phyloP scores from a whole-genome alignment of 768 basidiomycete genomes.

The Podaxis mareebaensis region DNA sequence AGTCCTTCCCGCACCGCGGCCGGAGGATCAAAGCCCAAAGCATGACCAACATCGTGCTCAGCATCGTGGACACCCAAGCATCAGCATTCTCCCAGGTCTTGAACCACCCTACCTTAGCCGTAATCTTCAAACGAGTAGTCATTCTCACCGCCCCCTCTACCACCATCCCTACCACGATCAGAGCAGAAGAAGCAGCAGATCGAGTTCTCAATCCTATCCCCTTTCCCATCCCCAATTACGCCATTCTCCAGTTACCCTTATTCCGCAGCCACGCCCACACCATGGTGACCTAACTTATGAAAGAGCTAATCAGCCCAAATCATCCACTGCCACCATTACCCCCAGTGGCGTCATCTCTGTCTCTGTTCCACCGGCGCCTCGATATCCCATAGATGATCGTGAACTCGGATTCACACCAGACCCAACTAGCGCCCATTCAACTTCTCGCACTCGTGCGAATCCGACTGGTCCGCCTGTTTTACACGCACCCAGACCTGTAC shows the following conservation, averaged over 20 bases:
- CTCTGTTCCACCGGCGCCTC: constrained; percentile 2
- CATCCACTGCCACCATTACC: background rate
- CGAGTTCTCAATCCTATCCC: constrained; percentile 5
- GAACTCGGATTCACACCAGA: background rate
- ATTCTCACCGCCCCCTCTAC: constrained; percentile 1
- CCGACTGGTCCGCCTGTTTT: background rate
- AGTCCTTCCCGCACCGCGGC: background rate
- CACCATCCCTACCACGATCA: constrained; percentile 3
- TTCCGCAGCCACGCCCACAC: constrained; percentile 2
- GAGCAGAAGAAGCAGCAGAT: constrained; percentile 3
- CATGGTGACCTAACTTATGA: constrained; percentile 3
- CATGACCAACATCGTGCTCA: background rate
- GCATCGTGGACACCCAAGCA: constrained; percentile 3
- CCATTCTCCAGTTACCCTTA: constrained; percentile 11
- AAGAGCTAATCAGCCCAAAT: background rate
- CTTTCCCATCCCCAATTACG: constrained; percentile 9
- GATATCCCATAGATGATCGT: constrained; percentile 10
- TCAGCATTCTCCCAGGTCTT: background rate
- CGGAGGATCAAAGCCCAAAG: constrained; percentile 7
- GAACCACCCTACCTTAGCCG: constrained; percentile 12
- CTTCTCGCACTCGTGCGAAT: background rate
- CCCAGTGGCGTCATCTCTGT: background rate
- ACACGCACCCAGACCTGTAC: constrained; percentile 5
- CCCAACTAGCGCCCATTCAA: background rate
- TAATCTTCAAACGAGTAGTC: background rate